These are phyloP conservation scores for Lactifluus echinatus DNA, from an alignment of 768 basidiomycete species.

Conservation along the genomic window DNA sequence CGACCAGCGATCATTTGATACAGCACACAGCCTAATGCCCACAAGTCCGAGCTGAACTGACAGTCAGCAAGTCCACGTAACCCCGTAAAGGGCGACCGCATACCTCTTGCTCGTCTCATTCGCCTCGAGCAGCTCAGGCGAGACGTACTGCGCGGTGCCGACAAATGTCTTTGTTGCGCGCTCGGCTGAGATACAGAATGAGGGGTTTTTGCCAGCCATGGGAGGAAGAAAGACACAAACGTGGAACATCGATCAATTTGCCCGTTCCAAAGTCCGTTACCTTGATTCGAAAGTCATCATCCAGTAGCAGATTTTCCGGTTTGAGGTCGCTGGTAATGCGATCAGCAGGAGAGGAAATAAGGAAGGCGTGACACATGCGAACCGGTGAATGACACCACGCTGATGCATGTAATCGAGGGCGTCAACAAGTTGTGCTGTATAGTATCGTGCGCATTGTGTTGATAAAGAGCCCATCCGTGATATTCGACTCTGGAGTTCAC, in stretches of 20 bases:
- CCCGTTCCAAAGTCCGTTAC: slow-evolving; percentile 98
- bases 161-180: slow-evolving; percentile 64
- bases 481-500: slow-evolving; percentile 67
- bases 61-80: background rate
- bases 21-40: slow-evolving; percentile 91
- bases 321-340: slow-evolving; percentile 52
- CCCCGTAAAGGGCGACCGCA: slow-evolving; percentile 12
- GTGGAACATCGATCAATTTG: slow-evolving; percentile 52
- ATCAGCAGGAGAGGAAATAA: slow-evolving; percentile 2
- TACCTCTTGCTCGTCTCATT: slow-evolving; percentile 74
- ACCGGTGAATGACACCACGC: slow-evolving; percentile 85
- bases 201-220: slow-evolving; percentile 21
- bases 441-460: slow-evolving; percentile 65
- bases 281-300: slow-evolving; percentile 77
- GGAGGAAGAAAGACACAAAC: slow-evolving; percentile 34
- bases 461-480: slow-evolving; percentile 82
- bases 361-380: slow-evolving; percentile 15
- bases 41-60: slow-evolving; percentile 71
- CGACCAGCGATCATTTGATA: slow-evolving; percentile 89
- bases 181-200: slow-evolving; percentile 31
- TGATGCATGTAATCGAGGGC: slow-evolving; percentile 87
- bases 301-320: slow-evolving; percentile 87
- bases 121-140: slow-evolving; percentile 72
- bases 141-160: slow-evolving; percentile 85
- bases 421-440: slow-evolving; percentile 84